Conservation (phyloP, 192 early-diverging fungal genomes). For the Gonapodya prolifera region DNA sequence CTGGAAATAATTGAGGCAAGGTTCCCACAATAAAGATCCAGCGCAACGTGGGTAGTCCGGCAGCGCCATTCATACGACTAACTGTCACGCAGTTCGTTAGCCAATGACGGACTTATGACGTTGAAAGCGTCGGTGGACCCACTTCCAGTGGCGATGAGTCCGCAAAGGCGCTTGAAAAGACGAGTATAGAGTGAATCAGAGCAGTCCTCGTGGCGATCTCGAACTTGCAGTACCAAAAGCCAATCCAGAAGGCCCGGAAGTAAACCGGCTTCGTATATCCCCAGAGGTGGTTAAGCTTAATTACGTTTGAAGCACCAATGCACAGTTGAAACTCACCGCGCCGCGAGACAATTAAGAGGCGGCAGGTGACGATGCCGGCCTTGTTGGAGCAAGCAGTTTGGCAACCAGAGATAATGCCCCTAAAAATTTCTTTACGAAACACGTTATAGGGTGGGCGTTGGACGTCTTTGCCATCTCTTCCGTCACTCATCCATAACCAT, state of each 20-base stretch:
- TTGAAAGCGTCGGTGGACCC: neutral
- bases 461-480: too few species aligned
- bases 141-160: neutral
- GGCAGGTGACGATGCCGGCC: neutral
- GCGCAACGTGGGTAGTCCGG: neutral
- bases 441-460: too few species aligned
- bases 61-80: neutral
- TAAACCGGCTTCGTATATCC: neutral
- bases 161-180: neutral
- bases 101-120: too few species aligned
- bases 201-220: neutral
- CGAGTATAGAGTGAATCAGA: neutral
- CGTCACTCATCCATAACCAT: too few species aligned
- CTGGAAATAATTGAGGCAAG: neutral
- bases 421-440: too few species aligned
- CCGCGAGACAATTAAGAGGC: neutral
- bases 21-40: neutral
- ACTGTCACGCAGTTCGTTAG: too few species aligned
- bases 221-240: neutral
- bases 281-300: neutral
- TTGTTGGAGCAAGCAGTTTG: neutral
- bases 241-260: neutral
- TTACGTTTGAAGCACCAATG: neutral
- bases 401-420: neutral
- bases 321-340: neutral